Evolutionary conservation across 2,329 filamentous ascomycete species (phyloP).

Genomic region (Aspergillus awamori): DNA sequence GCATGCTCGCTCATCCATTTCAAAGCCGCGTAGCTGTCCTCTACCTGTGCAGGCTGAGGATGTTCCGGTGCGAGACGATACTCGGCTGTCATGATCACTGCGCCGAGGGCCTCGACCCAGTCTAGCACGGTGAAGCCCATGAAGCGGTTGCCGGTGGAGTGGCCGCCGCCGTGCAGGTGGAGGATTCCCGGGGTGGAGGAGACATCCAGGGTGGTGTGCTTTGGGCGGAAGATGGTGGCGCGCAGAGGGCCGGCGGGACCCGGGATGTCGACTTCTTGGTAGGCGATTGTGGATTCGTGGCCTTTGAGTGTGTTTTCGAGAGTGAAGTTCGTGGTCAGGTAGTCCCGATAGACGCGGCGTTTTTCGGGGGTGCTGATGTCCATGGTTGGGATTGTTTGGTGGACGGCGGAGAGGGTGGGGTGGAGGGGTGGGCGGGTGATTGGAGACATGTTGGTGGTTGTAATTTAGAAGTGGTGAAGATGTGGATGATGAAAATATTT

Average conservation of each 20-base stretch:
- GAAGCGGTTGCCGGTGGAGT: conserved; percentile 8
- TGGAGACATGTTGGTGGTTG: background rate
- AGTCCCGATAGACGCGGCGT: background rate
- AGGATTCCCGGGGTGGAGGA: background rate
- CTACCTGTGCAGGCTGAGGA: background rate
- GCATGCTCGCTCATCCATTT: background rate
- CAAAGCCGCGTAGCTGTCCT: conserved; percentile 4
- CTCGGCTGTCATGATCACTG: background rate
- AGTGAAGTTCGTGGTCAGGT: background rate
- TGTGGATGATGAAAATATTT: background rate
- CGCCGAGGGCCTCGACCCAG: background rate
- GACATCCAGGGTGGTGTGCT: background rate
- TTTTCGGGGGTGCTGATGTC: background rate
- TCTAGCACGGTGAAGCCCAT: background rate
- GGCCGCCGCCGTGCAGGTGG: conserved; percentile 7
- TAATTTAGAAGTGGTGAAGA: background rate
- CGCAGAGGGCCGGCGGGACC: background rate
- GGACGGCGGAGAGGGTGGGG: background rate
- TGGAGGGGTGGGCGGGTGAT: background rate
- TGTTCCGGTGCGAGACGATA: conserved; percentile 11
- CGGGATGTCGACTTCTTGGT: background rate
- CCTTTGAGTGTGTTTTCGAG: background rate
- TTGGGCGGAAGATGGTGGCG: background rate
- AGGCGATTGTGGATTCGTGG: background rate
- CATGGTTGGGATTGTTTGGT: background rate